These are phyloP conservation scores for Naegleria fowleri DNA, from an alignment of 208 protist species.

Conservation along the genomic window DNA sequence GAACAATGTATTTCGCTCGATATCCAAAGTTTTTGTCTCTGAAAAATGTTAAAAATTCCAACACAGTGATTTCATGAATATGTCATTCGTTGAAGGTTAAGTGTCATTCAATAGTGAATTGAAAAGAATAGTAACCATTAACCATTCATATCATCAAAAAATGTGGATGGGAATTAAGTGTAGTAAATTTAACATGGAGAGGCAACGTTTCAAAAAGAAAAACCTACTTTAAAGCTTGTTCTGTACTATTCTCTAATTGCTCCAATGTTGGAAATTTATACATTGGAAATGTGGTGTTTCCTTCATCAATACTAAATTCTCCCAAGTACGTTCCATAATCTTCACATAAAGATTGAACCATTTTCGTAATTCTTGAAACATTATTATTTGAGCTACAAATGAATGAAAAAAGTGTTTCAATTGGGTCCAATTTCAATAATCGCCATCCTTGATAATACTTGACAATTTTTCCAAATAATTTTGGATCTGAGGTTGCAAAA, in stretches of 20 bases:
- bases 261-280: constrained; percentile 19
- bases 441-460: constrained; percentile 3
- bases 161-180: too few species aligned
- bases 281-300: background rate
- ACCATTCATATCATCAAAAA: too few species aligned
- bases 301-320: background rate
- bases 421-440: constrained; percentile 9
- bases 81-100: too few species aligned
- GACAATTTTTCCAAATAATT: background rate
- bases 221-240: background rate
- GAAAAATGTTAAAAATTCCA: background rate
- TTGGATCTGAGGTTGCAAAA: background rate
- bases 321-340: constrained; percentile 20
- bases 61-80: too few species aligned
- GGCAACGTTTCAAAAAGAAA: background rate
- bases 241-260: background rate
- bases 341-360: constrained; percentile 12
- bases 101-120: too few species aligned
- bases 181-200: too few species aligned
- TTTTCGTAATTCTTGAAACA: constrained; percentile 12
- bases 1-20: constrained; percentile 28
- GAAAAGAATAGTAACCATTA: too few species aligned
- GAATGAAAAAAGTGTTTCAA: constrained; percentile 18
- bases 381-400: constrained; percentile 31
- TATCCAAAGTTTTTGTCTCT: constrained; percentile 20